These are phyloP conservation scores for Orychophragmus violaceus DNA, from an alignment of 345 rosid genomes.

Conservation along the genomic window DNA sequence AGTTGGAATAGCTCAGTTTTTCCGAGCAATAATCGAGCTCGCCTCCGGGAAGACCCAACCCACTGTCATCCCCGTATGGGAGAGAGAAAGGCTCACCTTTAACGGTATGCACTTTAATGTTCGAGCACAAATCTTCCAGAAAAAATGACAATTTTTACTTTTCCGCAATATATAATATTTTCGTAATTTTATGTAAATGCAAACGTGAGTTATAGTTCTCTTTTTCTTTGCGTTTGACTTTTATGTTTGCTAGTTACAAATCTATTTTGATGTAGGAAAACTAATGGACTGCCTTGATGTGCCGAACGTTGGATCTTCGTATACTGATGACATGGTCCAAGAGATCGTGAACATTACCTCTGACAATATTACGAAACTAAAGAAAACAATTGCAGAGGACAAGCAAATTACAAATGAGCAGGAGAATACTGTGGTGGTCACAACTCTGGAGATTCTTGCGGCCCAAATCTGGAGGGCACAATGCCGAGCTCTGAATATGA, in stretches of 20 bases:
- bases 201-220: background rate
- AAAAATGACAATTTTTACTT: no score
- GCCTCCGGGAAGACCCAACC: slow-evolving; percentile 33
- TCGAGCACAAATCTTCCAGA: background rate
- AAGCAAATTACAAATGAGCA: background rate
- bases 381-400: slow-evolving; percentile 17
- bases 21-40: slow-evolving; percentile 34
- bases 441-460: slow-evolving; percentile 38
- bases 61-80: slow-evolving; percentile 42
- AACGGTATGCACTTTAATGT: background rate
- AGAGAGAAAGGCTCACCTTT: slow-evolving; percentile 31
- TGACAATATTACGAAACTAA: slow-evolving; percentile 27
- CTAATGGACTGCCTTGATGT: background rate
- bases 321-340: slow-evolving; percentile 20
- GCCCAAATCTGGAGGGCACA: slow-evolving; percentile 44
- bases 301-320: background rate
- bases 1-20: slow-evolving; percentile 37
- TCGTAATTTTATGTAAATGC: background rate
- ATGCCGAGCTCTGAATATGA: slow-evolving; percentile 33
- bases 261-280: background rate
- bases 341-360: slow-evolving; percentile 24
- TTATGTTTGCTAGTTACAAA: background rate
- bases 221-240: background rate
- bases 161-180: background rate
- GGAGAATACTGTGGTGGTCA: background rate